Percentiles rank a stretch among this genome's conserved stretches.
Conservation (phyloP, 768 basidiomycete genomes). For the Tricholoma furcatifolium region DNA sequence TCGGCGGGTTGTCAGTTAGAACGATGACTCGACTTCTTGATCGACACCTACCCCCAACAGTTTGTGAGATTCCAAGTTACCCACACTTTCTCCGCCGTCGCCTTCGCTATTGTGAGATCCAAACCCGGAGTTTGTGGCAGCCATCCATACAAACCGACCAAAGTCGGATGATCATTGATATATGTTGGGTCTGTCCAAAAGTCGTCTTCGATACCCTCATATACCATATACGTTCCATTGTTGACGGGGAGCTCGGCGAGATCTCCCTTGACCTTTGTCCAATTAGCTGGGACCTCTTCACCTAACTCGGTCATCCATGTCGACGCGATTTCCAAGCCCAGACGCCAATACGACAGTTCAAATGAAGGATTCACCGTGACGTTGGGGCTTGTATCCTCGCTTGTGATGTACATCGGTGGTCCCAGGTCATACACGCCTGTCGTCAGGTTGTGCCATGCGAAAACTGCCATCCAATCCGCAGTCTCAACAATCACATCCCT, state of each 20-base stretch:
- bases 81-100: constrained; percentile 55
- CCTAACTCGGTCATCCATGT: constrained; percentile 46
- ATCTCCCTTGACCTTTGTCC: constrained; percentile 43
- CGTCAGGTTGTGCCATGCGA: constrained; percentile 49
- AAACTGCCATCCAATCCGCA: constrained; percentile 60
- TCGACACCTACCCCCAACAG: constrained; percentile 46
- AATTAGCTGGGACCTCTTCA: constrained; percentile 36
- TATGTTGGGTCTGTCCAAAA: constrained; percentile 53
- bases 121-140: constrained; percentile 49
- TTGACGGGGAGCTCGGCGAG: constrained; percentile 53
- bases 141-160: constrained; percentile 59
- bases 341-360: constrained; percentile 58
- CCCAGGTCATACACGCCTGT: constrained; percentile 53
- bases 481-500: constrained; percentile 46
- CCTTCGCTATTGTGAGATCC: constrained; percentile 42
- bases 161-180: constrained; percentile 57
- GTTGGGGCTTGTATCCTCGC: constrained; percentile 56
- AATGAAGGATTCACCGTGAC: constrained; percentile 55
- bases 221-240: constrained; percentile 50
- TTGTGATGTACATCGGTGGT: constrained; percentile 57
- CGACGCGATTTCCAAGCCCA: constrained; percentile 47
- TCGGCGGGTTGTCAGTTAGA: neutral
- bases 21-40: neutral
- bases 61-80: constrained; percentile 52
- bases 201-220: constrained; percentile 49